A percentile compares a stretch with the other conserved stretches of the same genome.
These are phyloP conservation scores for Phytophthora tubulina DNA, from an alignment of 352 stramenopile genomes.

Conservation along the genomic window DNA sequence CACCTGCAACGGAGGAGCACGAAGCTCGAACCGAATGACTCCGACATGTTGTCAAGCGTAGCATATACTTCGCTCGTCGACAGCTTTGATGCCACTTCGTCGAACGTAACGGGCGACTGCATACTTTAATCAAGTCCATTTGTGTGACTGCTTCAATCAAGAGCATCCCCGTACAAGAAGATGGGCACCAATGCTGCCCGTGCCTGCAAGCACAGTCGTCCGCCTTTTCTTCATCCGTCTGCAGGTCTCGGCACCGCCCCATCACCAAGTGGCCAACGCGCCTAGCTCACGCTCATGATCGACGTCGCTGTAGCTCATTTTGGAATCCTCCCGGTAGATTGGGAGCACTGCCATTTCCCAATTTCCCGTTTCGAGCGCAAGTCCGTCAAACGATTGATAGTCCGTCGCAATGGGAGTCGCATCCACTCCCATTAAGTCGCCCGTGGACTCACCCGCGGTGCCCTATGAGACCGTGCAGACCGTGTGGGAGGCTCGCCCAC, in stretches of 20 bases:
- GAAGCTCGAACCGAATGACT: not conserved
- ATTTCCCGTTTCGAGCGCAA: constrained; percentile 18
- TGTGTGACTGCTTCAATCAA: too few relatives aligned
- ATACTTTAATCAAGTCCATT: too few relatives aligned
- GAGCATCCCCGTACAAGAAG: too few relatives aligned
- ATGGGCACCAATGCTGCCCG: too few relatives aligned
- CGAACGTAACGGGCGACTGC: too few relatives aligned
- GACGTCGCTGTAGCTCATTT: not conserved
- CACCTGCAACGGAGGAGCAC: not conserved
- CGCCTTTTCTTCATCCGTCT: too few relatives aligned
- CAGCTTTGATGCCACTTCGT: not conserved
- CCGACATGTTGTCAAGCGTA: not conserved
- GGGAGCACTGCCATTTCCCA: constrained; percentile 36
- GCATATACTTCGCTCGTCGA: not conserved
- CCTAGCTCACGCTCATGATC: not conserved
- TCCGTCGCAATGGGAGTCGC: constrained; percentile 21
- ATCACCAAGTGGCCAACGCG: not conserved
- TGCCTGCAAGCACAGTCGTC: too few relatives aligned
- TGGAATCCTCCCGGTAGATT: not conserved
- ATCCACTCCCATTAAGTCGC: constrained; percentile 38
- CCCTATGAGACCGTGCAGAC: constrained; percentile 32
- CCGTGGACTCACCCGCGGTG: constrained; percentile 26
- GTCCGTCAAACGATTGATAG: not conserved
- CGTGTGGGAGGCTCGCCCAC: constrained; percentile 58
- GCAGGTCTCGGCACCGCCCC: too few relatives aligned